Base-by-base conservation (phyloP, 2,329 filamentous ascomycete genomes). In the Dothidotthia symphoricarpi region DNA sequence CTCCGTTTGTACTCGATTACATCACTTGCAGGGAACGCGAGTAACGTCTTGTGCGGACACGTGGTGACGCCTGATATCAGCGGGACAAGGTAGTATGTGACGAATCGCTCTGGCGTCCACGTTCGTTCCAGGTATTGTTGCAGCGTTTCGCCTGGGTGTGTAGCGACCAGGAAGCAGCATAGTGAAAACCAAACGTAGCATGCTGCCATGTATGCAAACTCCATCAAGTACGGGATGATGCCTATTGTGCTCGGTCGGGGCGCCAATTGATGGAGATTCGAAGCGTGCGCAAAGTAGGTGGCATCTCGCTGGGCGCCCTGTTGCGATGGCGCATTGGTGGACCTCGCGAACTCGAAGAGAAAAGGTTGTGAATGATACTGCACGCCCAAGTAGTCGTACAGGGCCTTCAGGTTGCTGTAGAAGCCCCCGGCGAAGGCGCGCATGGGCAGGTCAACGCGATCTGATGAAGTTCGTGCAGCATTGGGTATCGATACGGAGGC, bases 381-480 rank as follows among this genome's bases (percentile, higher is more conserved):
- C 10, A 82, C 66, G 2, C 66, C 70, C 3, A 83, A 61, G 46
- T 78, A 67, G 16, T 75, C 66, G 56, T 82, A 82, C 73, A 83
- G 76, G 16, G 68, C 66, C 45, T 69, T 71, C 32, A 82, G 61
- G 43, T 80, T 77, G 31, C 61, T 55, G 51, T 82, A 81, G 57
- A 77, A 82, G 14, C 72, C 71, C 8, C 65, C 70, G 11, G 70
- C 70, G 44, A 77, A 75, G 6, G 69, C 71, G 34, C 74, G 71
- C 74, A 77, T 77, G 24, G 74, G 74, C 27, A 76, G 54, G 56
- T 76, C 73, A 26, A 74, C 59, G 43, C 70, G 68, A 34, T 62
- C 55, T 22, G 50, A 42, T 4, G 50, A 43, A 43, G 47, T 41
- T 42, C 35, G 28, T 31, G 53, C 41, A 46, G 46, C 24, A 51